A percentile compares a stretch with the other conserved stretches of the same genome.
Evolutionary conservation across 345 rosid species (phyloP).

Genomic region (Streptanthus diversifolius): DNA sequence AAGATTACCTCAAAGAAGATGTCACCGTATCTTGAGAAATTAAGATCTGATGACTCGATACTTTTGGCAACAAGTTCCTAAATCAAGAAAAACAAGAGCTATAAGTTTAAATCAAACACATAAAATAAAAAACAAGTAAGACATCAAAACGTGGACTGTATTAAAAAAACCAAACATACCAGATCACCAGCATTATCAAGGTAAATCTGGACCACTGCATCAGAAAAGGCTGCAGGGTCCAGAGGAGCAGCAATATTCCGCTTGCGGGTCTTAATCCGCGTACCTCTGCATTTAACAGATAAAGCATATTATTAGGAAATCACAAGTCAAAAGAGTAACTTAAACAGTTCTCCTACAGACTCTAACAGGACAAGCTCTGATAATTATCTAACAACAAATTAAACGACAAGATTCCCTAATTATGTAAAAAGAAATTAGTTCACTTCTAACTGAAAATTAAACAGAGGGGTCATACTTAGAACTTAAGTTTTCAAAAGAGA

Average conservation of each 20-base stretch:
- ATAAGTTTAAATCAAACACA: not conserved
- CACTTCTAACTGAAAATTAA: not conserved
- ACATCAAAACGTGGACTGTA: not conserved
- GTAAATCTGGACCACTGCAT: conserved; percentile 97
- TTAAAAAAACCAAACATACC: conserved; percentile 41
- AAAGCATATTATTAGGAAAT: not conserved
- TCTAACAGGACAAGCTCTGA: not conserved
- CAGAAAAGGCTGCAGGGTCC: conserved; percentile 97
- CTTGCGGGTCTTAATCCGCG: conserved; percentile 99
- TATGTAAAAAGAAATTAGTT: not conserved
- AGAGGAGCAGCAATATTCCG: conserved; percentile 94
- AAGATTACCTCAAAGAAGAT: conserved; percentile 34
- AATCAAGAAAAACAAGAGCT: not conserved
- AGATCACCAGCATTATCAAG: conserved; percentile 96
- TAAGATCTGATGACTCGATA: conserved; percentile 79
- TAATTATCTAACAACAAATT: not conserved
- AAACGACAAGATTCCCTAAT: not conserved
- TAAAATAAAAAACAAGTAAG: not conserved
- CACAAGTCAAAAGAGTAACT: not conserved
- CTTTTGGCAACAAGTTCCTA: conserved; percentile 91
- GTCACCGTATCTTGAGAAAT: conserved; percentile 94
- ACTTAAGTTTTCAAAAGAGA: too few relatives aligned
- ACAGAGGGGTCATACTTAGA: too few relatives aligned
- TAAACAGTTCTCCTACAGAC: not conserved
- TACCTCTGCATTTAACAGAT: conserved; percentile 48